These are phyloP conservation scores for Fusarium illudens DNA, from an alignment of 2,329 filamentous ascomycete genomes.

Conservation along the genomic window DNA sequence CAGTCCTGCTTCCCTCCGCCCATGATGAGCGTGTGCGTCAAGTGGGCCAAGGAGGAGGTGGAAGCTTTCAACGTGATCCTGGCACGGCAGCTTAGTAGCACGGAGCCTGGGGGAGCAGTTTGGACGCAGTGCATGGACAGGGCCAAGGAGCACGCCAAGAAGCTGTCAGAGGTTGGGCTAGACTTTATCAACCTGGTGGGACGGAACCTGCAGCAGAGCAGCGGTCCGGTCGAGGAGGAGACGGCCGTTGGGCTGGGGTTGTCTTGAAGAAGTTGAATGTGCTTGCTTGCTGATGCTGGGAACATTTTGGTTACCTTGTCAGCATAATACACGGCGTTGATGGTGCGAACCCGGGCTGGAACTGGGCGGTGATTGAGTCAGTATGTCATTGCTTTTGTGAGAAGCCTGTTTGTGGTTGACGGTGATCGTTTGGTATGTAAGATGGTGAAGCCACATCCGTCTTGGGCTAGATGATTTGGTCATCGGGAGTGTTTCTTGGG, in stretches of 20 bases:
- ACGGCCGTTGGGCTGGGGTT: slow-evolving; percentile 44
- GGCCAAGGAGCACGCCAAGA: slow-evolving; percentile 80
- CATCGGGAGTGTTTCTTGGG: background rate
- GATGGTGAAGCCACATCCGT: slow-evolving; percentile 19
- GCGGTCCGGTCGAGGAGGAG: slow-evolving; percentile 28
- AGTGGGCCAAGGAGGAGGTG: slow-evolving; percentile 96
- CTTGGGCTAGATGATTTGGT: slow-evolving; percentile 5
- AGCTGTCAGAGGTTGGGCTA: slow-evolving; percentile 85
- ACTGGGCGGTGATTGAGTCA: slow-evolving; percentile 17
- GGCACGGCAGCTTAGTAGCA: slow-evolving; percentile 84
- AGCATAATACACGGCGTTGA: slow-evolving; percentile 4
- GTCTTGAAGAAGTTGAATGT: slow-evolving; percentile 31
- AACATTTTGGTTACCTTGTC: slow-evolving; percentile 31
- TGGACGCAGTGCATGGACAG: slow-evolving; percentile 87
- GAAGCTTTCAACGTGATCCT: slow-evolving; percentile 89
- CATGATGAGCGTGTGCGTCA: slow-evolving; percentile 94
- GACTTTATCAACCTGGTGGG: slow-evolving; percentile 89
- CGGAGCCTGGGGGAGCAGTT: slow-evolving; percentile 76
- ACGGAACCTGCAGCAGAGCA: slow-evolving; percentile 55
- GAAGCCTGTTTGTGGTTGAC: background rate
- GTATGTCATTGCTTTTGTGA: slow-evolving; percentile 2
- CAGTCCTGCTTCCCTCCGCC: slow-evolving; percentile 84
- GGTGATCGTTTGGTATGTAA: background rate
- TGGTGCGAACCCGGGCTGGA: slow-evolving; percentile 13
- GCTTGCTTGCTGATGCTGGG: slow-evolving; percentile 11